Conservation (phyloP, 352 stramenopile genomes). For the Phytophthora uliginosa region DNA sequence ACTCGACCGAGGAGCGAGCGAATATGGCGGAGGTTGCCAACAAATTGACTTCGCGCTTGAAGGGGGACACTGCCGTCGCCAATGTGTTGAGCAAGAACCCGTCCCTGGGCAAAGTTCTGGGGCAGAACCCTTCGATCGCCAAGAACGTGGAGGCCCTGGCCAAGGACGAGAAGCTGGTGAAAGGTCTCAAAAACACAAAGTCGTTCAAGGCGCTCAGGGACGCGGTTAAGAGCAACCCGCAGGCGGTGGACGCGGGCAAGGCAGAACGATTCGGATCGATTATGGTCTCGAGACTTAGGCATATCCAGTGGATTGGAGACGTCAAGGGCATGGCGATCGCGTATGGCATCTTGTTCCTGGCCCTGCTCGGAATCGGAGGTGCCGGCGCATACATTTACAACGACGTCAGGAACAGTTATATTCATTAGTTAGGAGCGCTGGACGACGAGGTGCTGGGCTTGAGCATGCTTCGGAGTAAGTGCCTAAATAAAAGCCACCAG, state of each 20-base stretch:
- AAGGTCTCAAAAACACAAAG: background rate
- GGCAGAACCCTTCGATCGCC: conserved; percentile 1
- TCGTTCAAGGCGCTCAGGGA: background rate
- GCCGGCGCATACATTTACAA: background rate
- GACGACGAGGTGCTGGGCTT: background rate
- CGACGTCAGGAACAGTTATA: conserved; percentile 23
- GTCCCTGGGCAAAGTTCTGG: conserved; percentile 5
- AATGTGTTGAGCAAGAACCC: background rate
- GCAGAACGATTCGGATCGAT: conserved; percentile 9
- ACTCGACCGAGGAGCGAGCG: background rate
- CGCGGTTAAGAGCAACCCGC: background rate
- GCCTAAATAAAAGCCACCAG: background rate
- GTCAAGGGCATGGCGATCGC: conserved; percentile 21
- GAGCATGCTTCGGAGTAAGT: background rate
- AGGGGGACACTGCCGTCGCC: background rate
- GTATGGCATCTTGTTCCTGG: conserved; percentile 20
- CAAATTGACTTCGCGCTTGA: conserved; percentile 6
- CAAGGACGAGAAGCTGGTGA: conserved; percentile 11
- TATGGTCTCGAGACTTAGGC: conserved; percentile 9
- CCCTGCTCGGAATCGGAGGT: conserved; percentile 4
- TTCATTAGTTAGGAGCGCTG: conserved; percentile 16
- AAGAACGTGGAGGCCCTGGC: conserved; percentile 2
- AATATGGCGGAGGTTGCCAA: background rate
- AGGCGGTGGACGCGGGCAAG: conserved; percentile 2
- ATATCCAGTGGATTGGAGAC: conserved; percentile 18